Evolutionary conservation across 805 yeast genomes (phyloP).

Genomic region (Jamesozyma piceae): DNA sequence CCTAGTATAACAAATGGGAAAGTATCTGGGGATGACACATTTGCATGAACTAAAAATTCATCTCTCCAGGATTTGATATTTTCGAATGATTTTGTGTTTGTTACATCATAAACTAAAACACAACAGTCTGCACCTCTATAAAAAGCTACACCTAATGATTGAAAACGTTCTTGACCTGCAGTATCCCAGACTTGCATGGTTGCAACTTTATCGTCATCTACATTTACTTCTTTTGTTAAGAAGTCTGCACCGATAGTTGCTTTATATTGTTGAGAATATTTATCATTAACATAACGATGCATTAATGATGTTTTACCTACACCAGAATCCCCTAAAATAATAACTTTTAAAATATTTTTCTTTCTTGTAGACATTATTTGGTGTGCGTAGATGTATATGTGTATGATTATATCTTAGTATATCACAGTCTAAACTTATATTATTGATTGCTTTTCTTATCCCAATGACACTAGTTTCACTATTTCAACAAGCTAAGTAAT

Average conservation of each 20-base stretch:
- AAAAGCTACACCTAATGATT: conserved; percentile 91
- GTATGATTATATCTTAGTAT: too few species aligned
- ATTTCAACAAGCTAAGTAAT: too few species aligned
- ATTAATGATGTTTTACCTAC: conserved; percentile 94
- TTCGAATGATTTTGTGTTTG: conserved; percentile 88
- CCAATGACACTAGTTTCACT: too few species aligned
- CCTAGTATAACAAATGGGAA: conserved; percentile 95
- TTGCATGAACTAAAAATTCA: conserved; percentile 88
- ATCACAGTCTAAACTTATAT: too few species aligned
- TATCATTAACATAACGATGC: conserved; percentile 95
- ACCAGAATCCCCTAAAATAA: conserved; percentile 92
- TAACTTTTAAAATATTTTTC: conserved; percentile 73
- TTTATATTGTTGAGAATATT: conserved; percentile 90
- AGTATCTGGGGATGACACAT: conserved; percentile 85
- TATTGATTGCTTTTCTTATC: too few species aligned
- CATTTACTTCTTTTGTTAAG: conserved; percentile 76
- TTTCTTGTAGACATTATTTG: conserved; percentile 39
- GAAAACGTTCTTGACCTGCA: conserved; percentile 97
- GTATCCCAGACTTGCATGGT: conserved; percentile 89
- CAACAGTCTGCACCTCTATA: conserved; percentile 98
- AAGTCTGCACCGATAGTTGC: conserved; percentile 98
- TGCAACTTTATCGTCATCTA: conserved; percentile 57
- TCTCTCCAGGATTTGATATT: conserved; percentile 87
- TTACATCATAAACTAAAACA: conserved; percentile 90
- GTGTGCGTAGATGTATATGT: too few species aligned